These are phyloP conservation scores for Xylaria digitata DNA, from an alignment of 2,329 filamentous ascomycete species.

Conservation along the genomic window DNA sequence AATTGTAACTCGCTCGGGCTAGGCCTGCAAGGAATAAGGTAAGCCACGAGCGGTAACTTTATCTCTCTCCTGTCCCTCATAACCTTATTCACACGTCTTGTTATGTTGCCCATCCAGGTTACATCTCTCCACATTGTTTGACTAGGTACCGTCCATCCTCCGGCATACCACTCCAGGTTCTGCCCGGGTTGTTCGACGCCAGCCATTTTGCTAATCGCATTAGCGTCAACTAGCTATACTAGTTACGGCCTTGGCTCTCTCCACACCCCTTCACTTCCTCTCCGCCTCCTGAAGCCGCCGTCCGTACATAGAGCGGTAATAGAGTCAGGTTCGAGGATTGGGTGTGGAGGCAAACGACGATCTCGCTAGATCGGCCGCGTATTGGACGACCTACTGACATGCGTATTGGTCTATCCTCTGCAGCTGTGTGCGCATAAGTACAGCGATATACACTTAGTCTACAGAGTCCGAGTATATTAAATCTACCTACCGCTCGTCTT, in stretches of 20 bases:
- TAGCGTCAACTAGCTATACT: slow-evolving; percentile 24
- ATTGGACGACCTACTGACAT: not conserved
- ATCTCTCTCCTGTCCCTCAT: not conserved
- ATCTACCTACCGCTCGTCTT: not conserved
- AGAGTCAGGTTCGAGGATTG: slow-evolving; percentile 13
- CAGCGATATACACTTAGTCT: not conserved
- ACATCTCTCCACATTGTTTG: slow-evolving; percentile 7
- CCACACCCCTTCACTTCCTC: slow-evolving; percentile 24
- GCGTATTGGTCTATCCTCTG: slow-evolving; percentile 6
- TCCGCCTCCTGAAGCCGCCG: slow-evolving; percentile 10
- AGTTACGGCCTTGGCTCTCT: slow-evolving; percentile 25
- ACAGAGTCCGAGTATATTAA: not conserved
- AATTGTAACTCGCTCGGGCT: not conserved
- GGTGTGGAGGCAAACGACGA: slow-evolving; percentile 20
- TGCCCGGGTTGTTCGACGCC: not conserved
- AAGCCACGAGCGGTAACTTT: not conserved
- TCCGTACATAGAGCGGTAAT: not conserved
- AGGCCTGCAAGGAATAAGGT: not conserved
- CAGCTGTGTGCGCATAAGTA: slow-evolving; percentile 10
- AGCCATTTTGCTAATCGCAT: slow-evolving; percentile 19
- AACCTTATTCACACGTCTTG: not conserved
- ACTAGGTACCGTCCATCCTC: not conserved
- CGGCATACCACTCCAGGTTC: slow-evolving; percentile 10
- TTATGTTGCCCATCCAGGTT: not conserved
- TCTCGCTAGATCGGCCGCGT: not conserved